A percentile compares a stretch with the other conserved stretches of the same genome.
Conservation (phyloP, 768 basidiomycete genomes). For the Gautieria morchelliformis region DNA sequence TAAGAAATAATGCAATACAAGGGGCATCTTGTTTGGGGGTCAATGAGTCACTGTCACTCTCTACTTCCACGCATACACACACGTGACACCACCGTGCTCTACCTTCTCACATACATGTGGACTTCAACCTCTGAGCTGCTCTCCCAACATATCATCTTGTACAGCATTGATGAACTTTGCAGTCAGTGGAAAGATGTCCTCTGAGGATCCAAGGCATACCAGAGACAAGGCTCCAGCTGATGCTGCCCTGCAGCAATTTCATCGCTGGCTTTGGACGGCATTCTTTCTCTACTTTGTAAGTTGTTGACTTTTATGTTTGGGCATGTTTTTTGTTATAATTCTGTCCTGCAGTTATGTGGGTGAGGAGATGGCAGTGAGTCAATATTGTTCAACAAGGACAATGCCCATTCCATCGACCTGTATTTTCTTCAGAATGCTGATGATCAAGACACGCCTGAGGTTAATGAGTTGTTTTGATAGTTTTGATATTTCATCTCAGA, state of each 20-base stretch:
- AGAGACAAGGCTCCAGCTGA: background rate
- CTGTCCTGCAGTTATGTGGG: slow-evolving; percentile 25
- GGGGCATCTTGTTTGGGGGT: no score
- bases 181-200: background rate
- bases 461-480: slow-evolving; percentile 35
- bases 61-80: no score
- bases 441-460: slow-evolving; percentile 35
- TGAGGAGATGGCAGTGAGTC: slow-evolving; percentile 41
- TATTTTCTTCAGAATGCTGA: slow-evolving; percentile 37
- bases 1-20: no score
- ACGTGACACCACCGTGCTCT: no score
- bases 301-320: background rate
- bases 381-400: background rate
- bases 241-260: background rate
- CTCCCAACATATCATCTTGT: background rate
- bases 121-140: background rate
- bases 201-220: background rate
- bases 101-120: no score
- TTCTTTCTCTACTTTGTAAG: slow-evolving; percentile 31
- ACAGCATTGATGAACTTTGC: background rate
- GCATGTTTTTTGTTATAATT: background rate
- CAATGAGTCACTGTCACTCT: no score
- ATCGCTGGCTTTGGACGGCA: slow-evolving; percentile 17
- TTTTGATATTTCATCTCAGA: slow-evolving; percentile 15
- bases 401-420: background rate